A percentile compares a stretch with the other conserved stretches of the same genome.
Conservation (phyloP, 208 protist genomes). For the Porcisia hertigi region DNA sequence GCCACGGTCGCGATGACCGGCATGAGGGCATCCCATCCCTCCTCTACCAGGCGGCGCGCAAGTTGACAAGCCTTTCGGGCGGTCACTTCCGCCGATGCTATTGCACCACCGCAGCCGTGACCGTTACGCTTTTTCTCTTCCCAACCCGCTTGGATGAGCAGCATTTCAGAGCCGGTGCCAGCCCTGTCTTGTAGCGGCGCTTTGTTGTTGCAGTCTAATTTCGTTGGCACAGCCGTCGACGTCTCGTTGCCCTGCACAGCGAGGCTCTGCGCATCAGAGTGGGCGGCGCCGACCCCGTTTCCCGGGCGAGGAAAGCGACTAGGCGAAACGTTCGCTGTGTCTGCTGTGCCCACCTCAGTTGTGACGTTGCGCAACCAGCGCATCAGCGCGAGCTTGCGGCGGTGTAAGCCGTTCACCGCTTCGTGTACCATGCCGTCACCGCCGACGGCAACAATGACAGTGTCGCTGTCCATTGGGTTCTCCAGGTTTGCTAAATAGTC, state of each 20-base stretch:
- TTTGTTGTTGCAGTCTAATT: neutral
- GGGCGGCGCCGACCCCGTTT: neutral
- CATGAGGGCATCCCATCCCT: slow-evolving; percentile 51
- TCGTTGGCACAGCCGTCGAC: neutral
- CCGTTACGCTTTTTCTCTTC: slow-evolving; percentile 20
- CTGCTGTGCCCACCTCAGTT: neutral
- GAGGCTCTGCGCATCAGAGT: slow-evolving; percentile 8
- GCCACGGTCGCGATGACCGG: slow-evolving; percentile 78
- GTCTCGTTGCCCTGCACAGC: slow-evolving; percentile 4
- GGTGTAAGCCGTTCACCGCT: slow-evolving; percentile 76
- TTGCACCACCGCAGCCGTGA: neutral
- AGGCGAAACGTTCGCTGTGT: neutral
- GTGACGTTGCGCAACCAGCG: slow-evolving; percentile 28
- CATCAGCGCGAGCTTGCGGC: slow-evolving; percentile 51
- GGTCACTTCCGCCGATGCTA: slow-evolving; percentile 3
- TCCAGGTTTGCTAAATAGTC: slow-evolving; percentile 75
- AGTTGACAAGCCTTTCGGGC: slow-evolving; percentile 10
- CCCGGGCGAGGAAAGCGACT: slow-evolving; percentile 9
- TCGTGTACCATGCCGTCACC: slow-evolving; percentile 89
- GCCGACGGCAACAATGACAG: slow-evolving; percentile 69
- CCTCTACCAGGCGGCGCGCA: slow-evolving; percentile 10
- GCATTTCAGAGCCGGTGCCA: neutral
- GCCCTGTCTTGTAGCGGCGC: neutral
- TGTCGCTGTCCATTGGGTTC: slow-evolving; percentile 44
- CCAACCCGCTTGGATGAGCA: neutral